Evolutionary conservation across 345 rosid species (phyloP), one percentile per base, ranked within the genome.

Genomic region (Populus nigra): DNA sequence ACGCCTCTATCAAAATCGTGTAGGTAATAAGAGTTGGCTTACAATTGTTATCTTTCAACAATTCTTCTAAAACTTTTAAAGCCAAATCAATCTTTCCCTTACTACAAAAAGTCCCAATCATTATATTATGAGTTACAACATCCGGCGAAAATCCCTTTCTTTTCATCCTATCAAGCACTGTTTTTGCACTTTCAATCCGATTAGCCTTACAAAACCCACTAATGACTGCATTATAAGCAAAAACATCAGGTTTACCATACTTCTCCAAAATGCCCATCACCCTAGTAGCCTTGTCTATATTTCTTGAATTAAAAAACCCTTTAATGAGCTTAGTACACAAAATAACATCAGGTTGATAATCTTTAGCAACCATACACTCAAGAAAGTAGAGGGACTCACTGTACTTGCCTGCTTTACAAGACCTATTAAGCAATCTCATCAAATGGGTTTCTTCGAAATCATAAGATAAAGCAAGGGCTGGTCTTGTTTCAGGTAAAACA

Each of bases 1-100:
- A 85, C 1, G 94, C 98, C 77, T 94, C 97, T 25, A 94, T 91
- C 89, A 94, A 83, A 74, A 90, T 93, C 2, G 97, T 94, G 85
- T 89, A 93, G 8, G 97, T 92, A 81, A 94, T 84, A 68, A 94
- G 95, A 68, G 89, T 84, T 0, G 97, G 98, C 73, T 81, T 72
- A 49, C 97, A 90, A 45, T 85, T 81, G 76, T 94, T 81, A 77
- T 94, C 94, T n/a, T 20, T 80, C 77, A 93, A 36, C 76, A 91
- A 62, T 29, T 91, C 90, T 49, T 91, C 87, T 76, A 93, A 85
- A 72, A 88, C 89, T 81, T 85, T 83, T 23, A 88, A 74, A 74
- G 95, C 97, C 69, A 85, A 80, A 84, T 82, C 89, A 68, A 91
- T 88, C 75, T 90, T 88, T 39, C 97, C 92, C 81, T 93, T 82